Conservation (phyloP, 306 rosid species). For the Pyrus communis region DNA sequence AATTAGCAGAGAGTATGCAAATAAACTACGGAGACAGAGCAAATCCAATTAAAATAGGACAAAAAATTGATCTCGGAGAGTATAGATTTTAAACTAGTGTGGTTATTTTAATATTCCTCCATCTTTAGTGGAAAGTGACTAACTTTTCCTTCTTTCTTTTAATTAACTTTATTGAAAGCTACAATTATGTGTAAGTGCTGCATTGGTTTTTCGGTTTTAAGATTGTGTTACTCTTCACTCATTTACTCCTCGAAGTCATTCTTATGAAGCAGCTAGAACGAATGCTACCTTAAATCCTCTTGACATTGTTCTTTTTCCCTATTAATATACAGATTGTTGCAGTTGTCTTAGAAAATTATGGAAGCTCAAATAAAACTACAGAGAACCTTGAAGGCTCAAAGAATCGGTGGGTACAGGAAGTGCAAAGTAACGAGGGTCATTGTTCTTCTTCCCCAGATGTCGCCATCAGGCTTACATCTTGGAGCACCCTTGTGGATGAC, state of each 20-base stretch:
- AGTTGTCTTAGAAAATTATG: conserved; percentile 81
- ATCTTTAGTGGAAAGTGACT: neutral
- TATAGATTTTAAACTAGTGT: neutral
- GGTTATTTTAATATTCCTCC: neutral
- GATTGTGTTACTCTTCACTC: neutral
- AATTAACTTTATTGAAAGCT: neutral
- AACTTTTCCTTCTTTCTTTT: neutral
- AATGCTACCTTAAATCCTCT: conserved; percentile 4
- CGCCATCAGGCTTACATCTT: conserved; percentile 40
- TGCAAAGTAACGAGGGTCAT: conserved; percentile 35
- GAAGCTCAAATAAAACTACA: conserved; percentile 24
- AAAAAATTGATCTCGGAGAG: neutral
- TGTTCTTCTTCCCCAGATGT: conserved; percentile 43
- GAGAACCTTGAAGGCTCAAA: conserved; percentile 29
- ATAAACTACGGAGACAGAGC: neutral
- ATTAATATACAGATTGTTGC: conserved; percentile 61
- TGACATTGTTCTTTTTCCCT: conserved; percentile 6
- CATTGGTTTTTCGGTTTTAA: neutral
- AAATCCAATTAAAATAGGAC: neutral
- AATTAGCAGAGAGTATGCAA: neutral
- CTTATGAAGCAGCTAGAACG: neutral
- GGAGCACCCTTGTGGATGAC: conserved; percentile 51
- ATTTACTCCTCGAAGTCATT: neutral
- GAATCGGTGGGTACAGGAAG: conserved; percentile 52
- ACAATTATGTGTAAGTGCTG: neutral